These are phyloP conservation scores for Erythrobasidium hasegawianum DNA, from an alignment of 1,284 basidiomycete genomes.

Conservation along the genomic window DNA sequence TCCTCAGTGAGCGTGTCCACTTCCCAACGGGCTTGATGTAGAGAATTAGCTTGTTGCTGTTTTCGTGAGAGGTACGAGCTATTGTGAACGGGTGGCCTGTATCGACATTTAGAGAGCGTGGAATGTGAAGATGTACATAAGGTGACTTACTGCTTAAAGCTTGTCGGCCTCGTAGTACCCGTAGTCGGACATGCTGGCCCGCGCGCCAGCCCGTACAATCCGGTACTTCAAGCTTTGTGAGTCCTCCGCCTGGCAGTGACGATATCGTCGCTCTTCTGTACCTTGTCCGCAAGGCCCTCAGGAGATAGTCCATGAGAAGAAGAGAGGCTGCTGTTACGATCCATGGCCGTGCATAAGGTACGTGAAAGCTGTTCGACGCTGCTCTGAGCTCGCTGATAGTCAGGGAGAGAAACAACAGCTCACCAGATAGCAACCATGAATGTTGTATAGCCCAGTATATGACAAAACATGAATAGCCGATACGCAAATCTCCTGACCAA, in stretches of 20 bases:
- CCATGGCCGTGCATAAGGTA: not conserved
- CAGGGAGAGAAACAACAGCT: not conserved
- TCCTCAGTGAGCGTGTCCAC: not conserved
- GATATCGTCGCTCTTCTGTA: not conserved
- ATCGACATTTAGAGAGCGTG: no score
- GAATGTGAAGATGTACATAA: no score
- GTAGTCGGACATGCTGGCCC: slow-evolving; percentile 4
- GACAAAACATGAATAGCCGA: slow-evolving; percentile 1
- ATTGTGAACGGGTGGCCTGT: not conserved
- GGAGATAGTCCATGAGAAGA: not conserved
- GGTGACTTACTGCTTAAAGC: not conserved
- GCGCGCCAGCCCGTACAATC: not conserved
- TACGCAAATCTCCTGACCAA: not conserved
- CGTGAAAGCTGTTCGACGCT: not conserved
- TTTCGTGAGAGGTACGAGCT: not conserved
- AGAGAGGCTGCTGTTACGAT: not conserved
- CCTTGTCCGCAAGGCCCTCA: not conserved
- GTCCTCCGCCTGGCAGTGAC: not conserved
- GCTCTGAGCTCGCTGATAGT: not conserved
- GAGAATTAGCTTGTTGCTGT: not conserved
- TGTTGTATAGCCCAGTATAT: not conserved
- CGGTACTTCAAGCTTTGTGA: not conserved
- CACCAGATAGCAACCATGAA: slow-evolving; percentile 5
- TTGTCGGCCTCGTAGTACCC: not conserved
- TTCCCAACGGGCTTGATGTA: slow-evolving; percentile 3